A percentile compares a stretch with the other conserved stretches of the same genome.
phyloP scores from a whole-genome alignment of 768 basidiomycete genomes.

The Trametes maxima region DNA sequence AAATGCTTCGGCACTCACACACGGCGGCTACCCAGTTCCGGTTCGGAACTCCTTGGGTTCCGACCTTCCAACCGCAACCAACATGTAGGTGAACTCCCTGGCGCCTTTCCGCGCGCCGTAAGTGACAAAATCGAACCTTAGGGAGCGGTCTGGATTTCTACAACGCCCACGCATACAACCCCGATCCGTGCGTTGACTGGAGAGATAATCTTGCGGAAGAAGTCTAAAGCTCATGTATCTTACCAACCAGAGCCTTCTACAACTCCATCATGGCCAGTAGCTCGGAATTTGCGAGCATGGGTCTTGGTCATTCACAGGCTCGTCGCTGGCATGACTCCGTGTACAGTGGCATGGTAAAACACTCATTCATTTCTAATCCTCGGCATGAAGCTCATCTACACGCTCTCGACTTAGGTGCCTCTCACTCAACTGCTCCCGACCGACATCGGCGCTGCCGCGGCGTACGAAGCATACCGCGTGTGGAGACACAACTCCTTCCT shows the following conservation, averaged over 20 bases:
- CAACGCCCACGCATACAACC: slow-evolving; percentile 57
- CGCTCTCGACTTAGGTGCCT: slow-evolving; percentile 43
- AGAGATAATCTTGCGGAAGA: not conserved
- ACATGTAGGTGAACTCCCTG: slow-evolving; percentile 45
- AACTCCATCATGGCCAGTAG: slow-evolving; percentile 38
- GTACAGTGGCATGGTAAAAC: slow-evolving; percentile 58
- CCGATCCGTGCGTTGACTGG: slow-evolving; percentile 52
- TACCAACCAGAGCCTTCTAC: slow-evolving; percentile 36
- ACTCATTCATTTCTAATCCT: not conserved
- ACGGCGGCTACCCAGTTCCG: slow-evolving; percentile 32
- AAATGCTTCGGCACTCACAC: not conserved
- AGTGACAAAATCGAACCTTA: slow-evolving; percentile 31
- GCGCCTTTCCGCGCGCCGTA: slow-evolving; percentile 27
- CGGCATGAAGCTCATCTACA: not conserved
- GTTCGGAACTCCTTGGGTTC: slow-evolving; percentile 38
- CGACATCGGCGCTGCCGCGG: slow-evolving; percentile 76
- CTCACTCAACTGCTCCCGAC: slow-evolving; percentile 51
- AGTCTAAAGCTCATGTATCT: not conserved
- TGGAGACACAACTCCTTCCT: slow-evolving; percentile 55
- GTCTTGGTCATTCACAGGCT: slow-evolving; percentile 64
- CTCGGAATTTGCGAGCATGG: slow-evolving; percentile 33
- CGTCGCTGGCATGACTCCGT: slow-evolving; percentile 63
- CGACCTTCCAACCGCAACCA: slow-evolving; percentile 47
- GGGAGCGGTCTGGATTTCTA: slow-evolving; percentile 70
- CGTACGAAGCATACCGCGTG: slow-evolving; percentile 72